phyloP scores from a whole-genome alignment of 192 early-diverging fungal species.

The Chytriomyces confervae region DNA sequence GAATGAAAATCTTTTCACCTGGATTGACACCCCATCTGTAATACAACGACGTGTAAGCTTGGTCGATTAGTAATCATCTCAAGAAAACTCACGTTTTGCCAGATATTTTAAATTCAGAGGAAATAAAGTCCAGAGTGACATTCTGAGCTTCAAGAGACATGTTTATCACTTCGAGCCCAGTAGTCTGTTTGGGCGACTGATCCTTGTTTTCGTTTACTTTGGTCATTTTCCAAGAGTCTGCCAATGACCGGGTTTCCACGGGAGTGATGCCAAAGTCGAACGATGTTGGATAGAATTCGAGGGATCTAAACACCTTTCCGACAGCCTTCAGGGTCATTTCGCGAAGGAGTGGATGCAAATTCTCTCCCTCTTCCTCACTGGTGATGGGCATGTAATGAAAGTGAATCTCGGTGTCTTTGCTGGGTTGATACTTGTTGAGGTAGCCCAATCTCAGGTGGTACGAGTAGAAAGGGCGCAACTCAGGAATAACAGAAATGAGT shows the following conservation, averaged over 20 bases:
- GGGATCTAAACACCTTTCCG: conserved; percentile 52
- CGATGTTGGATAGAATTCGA: conserved; percentile 60
- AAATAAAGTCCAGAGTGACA: conserved; percentile 54
- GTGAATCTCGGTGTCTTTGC: conserved; percentile 50
- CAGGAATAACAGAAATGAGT: conserved; percentile 45
- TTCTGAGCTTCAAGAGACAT: conserved; percentile 64
- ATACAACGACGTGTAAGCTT: background rate
- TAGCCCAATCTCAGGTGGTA: conserved; percentile 63
- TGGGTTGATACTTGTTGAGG: conserved; percentile 51
- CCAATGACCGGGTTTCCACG: conserved; percentile 45
- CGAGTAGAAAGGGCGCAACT: conserved; percentile 60
- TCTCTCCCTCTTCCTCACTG: conserved; percentile 46
- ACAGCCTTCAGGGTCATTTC: conserved; percentile 46
- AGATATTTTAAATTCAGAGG: conserved; percentile 57
- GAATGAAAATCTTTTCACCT: conserved; percentile 60
- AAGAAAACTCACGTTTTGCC: conserved; percentile 41
- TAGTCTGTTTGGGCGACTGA: conserved; percentile 27
- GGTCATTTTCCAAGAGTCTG: conserved; percentile 32
- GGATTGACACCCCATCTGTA: conserved; percentile 54
- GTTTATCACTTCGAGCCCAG: conserved; percentile 54
- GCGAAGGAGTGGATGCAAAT: conserved; percentile 35
- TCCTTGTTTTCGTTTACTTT: conserved; percentile 21
- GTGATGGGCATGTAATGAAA: conserved; percentile 63
- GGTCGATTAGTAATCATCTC: background rate
- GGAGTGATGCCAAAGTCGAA: conserved; percentile 61